Evolutionary conservation across 2,329 filamentous ascomycete genomes (phyloP), one percentile per base, ranked within the genome.

Genomic region (Clathrospora elynae): DNA sequence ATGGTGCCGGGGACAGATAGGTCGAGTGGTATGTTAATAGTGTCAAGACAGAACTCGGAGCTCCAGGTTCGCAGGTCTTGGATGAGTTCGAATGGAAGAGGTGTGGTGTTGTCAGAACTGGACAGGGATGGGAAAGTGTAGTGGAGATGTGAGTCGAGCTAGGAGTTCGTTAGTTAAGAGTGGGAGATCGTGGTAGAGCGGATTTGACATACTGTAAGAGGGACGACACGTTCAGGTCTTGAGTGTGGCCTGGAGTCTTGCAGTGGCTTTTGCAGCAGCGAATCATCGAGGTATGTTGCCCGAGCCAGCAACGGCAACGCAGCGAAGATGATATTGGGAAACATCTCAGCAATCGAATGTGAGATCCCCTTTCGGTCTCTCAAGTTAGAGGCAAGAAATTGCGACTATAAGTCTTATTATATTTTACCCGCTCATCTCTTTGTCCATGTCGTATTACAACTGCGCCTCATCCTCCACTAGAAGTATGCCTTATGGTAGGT

Each of bases 71-170:
- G 31, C 9, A 36, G 39, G n/a, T 42, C 38, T 13, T 43, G 35
- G n/a, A 42, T 13, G 10, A 33, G 13, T 12, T 26, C 24, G 11
- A 36, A 19, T 14, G 25, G 10, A n/a, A 35, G 30, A 16, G 30
- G 35, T 12, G 23, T 34, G 7, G 24, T 11, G 17, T 18, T 11
- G 35, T 18, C 16, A 13, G 33, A 11, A 24, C 13, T 10, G 11
- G 10, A 17, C 13, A 20, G 18, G n/a, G 31, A n/a, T 19, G 35
- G 10, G 28, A 42, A 34, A 2, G 11, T 36, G 41, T 53, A 51
- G 16, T 34, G 20, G 2, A 53, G 24, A 9, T 46, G 11, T n/a
- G 34, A 11, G 37, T 42, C 35, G 8, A 48, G 41, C 50, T 51
- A 7, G 28, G 13, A 9, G 23, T 7, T n/a, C 2, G 35, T 32